Conservation (phyloP, 495 filamentous ascomycete genomes). For the Penicillium lagena region DNA sequence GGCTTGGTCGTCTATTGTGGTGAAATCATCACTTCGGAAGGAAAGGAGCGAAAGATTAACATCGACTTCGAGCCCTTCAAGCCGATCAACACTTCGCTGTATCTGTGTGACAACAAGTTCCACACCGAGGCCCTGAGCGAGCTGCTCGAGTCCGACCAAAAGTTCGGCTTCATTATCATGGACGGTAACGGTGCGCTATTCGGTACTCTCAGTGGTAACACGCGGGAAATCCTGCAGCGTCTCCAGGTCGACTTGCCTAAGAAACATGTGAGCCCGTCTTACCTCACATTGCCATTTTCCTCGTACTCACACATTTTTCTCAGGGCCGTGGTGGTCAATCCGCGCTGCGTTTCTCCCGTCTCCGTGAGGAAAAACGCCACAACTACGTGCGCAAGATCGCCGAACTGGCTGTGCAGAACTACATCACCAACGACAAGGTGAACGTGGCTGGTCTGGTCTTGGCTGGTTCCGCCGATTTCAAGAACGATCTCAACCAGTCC, state of each 20-base stretch:
- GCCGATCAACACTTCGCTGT: conserved; percentile 98
- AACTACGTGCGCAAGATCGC: conserved; percentile 99
- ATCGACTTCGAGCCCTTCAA: conserved; percentile 99
- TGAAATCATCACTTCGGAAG: conserved; percentile 98
- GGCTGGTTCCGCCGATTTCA: conserved; percentile 97
- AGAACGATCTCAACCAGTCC: conserved; percentile 96
- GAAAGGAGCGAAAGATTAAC: conserved; percentile 98
- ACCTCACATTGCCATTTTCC: not conserved
- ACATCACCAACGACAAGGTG: conserved; percentile 95
- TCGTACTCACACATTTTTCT: not conserved
- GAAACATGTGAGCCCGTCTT: conserved; percentile 61
- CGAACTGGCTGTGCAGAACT: conserved; percentile 95
- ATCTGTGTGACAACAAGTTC: conserved; percentile 99
- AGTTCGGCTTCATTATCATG: conserved; percentile 99
- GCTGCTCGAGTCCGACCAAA: conserved; percentile 94
- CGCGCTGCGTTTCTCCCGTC: conserved; percentile 95
- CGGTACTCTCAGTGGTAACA: conserved; percentile 93
- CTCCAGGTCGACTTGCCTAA: conserved; percentile 95
- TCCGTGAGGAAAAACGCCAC: conserved; percentile 99
- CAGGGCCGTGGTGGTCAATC: conserved; percentile 96
- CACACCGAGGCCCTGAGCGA: conserved; percentile 96
- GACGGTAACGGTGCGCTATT: conserved; percentile 97
- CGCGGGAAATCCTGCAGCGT: conserved; percentile 93
- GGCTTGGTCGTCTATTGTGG: conserved; percentile 97
- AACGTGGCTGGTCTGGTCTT: conserved; percentile 93